Conservation (phyloP, 2,329 filamentous ascomycete species). For the Zelopaecilomyces penicillatus region DNA sequence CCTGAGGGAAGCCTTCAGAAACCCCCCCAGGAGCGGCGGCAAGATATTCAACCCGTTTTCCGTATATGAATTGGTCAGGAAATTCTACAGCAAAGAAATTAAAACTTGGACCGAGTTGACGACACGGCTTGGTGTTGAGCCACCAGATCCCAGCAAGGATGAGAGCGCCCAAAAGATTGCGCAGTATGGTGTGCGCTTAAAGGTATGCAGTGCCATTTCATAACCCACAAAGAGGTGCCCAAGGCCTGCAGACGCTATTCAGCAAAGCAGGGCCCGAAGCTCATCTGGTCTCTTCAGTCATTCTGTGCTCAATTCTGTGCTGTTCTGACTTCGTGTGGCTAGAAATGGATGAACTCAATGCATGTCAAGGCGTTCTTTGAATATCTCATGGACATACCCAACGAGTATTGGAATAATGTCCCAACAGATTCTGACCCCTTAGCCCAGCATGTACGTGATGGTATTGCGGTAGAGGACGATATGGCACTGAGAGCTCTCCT, state of each 20-base stretch:
- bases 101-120: slow-evolving; percentile 90
- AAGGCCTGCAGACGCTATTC: neutral
- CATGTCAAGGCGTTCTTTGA: slow-evolving; percentile 93
- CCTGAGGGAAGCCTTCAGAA: slow-evolving; percentile 67
- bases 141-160: slow-evolving; percentile 70
- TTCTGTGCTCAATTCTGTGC: neutral
- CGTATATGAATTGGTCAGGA: slow-evolving; percentile 69
- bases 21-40: slow-evolving; percentile 76
- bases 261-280: neutral
- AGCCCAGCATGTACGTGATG: slow-evolving; percentile 62
- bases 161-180: slow-evolving; percentile 91
- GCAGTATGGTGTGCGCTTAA: slow-evolving; percentile 86
- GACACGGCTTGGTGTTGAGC: slow-evolving; percentile 78
- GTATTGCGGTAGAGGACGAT: slow-evolving; percentile 79
- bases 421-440: slow-evolving; percentile 57
- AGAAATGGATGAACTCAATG: slow-evolving; percentile 97
- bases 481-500: slow-evolving; percentile 77
- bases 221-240: neutral
- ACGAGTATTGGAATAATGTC: slow-evolving; percentile 72
- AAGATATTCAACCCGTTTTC: slow-evolving; percentile 74
- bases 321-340: slow-evolving; percentile 1
- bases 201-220: slow-evolving; percentile 44
- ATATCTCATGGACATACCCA: slow-evolving; percentile 69
- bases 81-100: slow-evolving; percentile 73
- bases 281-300: neutral